Conservation (phyloP, 441 rosid species). For the Flueggea neowawraea region DNA sequence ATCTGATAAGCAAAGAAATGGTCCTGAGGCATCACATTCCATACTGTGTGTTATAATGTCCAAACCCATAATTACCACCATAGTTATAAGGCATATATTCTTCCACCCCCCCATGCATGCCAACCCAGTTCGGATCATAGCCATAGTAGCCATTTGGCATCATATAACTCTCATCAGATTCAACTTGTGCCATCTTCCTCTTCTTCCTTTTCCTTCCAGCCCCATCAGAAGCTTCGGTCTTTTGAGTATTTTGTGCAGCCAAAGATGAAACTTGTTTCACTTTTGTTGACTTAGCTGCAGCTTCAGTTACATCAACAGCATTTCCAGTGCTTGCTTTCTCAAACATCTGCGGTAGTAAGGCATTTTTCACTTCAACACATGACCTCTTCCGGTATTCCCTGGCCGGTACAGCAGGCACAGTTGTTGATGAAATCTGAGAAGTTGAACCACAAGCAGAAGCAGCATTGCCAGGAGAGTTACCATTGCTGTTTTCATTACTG, state of each 20-base stretch:
- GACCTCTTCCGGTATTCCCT: slow-evolving; percentile 38
- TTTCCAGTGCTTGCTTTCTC: slow-evolving; percentile 39
- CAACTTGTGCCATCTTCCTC: slow-evolving; percentile 42
- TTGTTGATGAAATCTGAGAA: slow-evolving; percentile 51
- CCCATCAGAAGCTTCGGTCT: slow-evolving; percentile 49
- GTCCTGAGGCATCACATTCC: no score
- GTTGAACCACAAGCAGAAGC: no score
- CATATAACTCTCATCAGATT: slow-evolving; percentile 57
- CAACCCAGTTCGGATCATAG: slow-evolving; percentile 50
- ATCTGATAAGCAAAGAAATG: no score
- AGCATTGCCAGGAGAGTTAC: slow-evolving; percentile 5
- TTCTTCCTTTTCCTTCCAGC: slow-evolving; percentile 64
- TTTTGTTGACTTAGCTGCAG: slow-evolving; percentile 43
- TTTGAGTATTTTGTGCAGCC: slow-evolving; percentile 62
- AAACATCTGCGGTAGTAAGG: slow-evolving; percentile 22
- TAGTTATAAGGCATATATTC: slow-evolving; percentile 24
- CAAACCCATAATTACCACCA: no score
- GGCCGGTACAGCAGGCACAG: slow-evolving; percentile 36
- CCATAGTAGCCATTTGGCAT: slow-evolving; percentile 61
- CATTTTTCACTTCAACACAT: slow-evolving; percentile 12
- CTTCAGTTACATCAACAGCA: slow-evolving; percentile 47
- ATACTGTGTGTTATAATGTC: no score
- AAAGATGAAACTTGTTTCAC: slow-evolving; percentile 40
- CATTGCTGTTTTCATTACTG: slow-evolving; percentile 54
- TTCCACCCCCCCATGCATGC: slow-evolving; percentile 67